Percentiles rank a stretch among this genome's conserved stretches.
These are phyloP conservation scores for Podospora bellae-mahoneyi DNA, from an alignment of 495 filamentous ascomycete species.

Conservation along the genomic window DNA sequence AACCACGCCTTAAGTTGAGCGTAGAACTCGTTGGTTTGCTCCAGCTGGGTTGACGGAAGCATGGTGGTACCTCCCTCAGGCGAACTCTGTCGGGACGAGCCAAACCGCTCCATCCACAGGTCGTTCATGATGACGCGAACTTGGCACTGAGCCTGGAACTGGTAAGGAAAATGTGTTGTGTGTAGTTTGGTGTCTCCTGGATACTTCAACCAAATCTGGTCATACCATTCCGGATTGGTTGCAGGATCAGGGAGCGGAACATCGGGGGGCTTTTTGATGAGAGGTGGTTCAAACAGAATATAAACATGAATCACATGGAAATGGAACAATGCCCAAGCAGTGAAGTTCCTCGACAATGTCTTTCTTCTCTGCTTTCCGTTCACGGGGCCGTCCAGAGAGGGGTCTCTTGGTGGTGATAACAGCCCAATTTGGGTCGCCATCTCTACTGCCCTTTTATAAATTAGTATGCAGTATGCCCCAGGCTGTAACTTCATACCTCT, in stretches of 20 bases:
- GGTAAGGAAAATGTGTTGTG: constrained; percentile 20
- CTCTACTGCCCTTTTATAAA: not conserved
- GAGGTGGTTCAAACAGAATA: constrained; percentile 10
- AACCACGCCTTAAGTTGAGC: constrained; percentile 19
- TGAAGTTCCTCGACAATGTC: constrained; percentile 23
- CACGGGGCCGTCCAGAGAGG: constrained; percentile 1
- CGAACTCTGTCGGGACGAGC: constrained; percentile 4
- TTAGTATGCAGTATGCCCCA: too few species aligned
- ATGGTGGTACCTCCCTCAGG: constrained; percentile 3
- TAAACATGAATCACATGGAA: constrained; percentile 20
- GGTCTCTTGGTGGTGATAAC: not conserved
- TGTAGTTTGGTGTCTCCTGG: constrained; percentile 22
- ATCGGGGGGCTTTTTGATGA: constrained; percentile 23
- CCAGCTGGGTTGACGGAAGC: not conserved
- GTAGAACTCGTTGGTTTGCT: not conserved
- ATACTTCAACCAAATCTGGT: constrained; percentile 34
- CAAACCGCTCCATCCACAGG: constrained; percentile 18
- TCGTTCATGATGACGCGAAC: constrained; percentile 28
- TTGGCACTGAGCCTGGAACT: constrained; percentile 26
- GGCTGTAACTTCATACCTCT: too few species aligned
- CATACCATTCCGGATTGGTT: constrained; percentile 27
- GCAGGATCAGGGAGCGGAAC: constrained; percentile 28
- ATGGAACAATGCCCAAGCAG: constrained; percentile 32
- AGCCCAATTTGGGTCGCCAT: not conserved
- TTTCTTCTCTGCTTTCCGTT: constrained; percentile 18